Base-by-base conservation (phyloP, 2,329 filamentous ascomycete genomes). In the Biscogniauxia mediterranea region DNA sequence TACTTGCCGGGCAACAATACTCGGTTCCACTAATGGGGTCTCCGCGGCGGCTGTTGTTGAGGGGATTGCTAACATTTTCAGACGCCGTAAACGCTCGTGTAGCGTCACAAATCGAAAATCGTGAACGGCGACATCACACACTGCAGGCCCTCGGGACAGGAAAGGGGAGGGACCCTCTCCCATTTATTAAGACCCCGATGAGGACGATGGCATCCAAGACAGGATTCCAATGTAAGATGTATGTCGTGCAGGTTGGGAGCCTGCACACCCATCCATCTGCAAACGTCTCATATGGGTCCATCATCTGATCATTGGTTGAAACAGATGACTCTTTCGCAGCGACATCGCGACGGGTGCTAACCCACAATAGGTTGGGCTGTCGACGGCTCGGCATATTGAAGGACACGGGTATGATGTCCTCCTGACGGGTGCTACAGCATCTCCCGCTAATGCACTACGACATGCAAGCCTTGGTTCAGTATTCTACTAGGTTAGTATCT, bases 291-390 rank as follows among this genome's bases (percentile, higher is more conserved):
- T 61, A 61, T 61, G 60, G 55, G 50, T 62, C 61, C 66, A 61
- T 69, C 65, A 69, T 69, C 62, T 67, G 62, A 69, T 52, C 64
- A 66, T 66, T 66, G 61, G 66, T 53, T 61, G 54, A 60, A 57
- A 60, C 59, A 64, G 61, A 64, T 64, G 60, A 60, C 56, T 61
- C 59, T 59, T 62, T 58, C 50, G 54, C 49, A 59, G 59, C 60
- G 55, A 46, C 55, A 59, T 61, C 62, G 60, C 64, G 64, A 63
- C 63, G 65, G 61, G 64, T 68, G 64, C 62, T 63, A 64, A 54
- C 56, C 63, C 55, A 66, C 56, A 60, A 52, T 58, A 55, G 65
- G 38, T 65, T 67, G 65, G 65, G 61, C 61, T 65, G 61, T 55
- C 38, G 64, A 59, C 63, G 60, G 58, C 65, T 60, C 61, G 62